phyloP scores from a whole-genome alignment of 176 grass and related monocot genomes.

The Carex parvula region DNA sequence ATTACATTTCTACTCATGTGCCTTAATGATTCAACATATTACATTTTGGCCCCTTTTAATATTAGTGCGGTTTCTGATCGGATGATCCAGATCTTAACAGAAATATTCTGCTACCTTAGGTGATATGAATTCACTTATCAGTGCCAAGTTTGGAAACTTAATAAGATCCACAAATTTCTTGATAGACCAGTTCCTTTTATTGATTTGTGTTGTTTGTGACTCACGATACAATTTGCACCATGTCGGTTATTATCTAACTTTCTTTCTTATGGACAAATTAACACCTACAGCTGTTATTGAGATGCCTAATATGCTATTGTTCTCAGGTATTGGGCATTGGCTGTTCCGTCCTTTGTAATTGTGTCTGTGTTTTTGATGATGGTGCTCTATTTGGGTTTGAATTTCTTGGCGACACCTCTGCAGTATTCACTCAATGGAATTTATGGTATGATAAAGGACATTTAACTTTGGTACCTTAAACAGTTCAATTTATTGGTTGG shows the following conservation, averaged over 20 bases:
- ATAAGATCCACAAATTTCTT: neutral
- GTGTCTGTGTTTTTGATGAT: conserved; percentile 35
- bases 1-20: too few species aligned
- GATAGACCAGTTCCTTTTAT: too few species aligned
- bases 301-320: neutral
- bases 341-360: conserved; percentile 42
- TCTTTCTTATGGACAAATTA: neutral
- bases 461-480: neutral
- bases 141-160: neutral
- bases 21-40: too few species aligned
- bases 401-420: conserved; percentile 37
- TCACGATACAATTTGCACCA: too few species aligned
- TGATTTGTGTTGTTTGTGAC: too few species aligned
- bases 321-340: conserved; percentile 50
- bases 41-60: too few species aligned
- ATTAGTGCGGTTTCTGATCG: too few species aligned
- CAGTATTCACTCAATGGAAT: conserved; percentile 39
- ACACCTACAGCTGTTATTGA: neutral
- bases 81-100: too few species aligned
- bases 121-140: neutral
- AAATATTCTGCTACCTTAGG: too few species aligned
- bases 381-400: conserved; percentile 40
- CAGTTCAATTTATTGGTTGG: neutral
- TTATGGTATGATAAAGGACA: conserved; percentile 34
- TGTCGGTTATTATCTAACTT: neutral